phyloP scores from a whole-genome alignment of 148 eudicot species.

The Rhododendron kiyosumense region DNA sequence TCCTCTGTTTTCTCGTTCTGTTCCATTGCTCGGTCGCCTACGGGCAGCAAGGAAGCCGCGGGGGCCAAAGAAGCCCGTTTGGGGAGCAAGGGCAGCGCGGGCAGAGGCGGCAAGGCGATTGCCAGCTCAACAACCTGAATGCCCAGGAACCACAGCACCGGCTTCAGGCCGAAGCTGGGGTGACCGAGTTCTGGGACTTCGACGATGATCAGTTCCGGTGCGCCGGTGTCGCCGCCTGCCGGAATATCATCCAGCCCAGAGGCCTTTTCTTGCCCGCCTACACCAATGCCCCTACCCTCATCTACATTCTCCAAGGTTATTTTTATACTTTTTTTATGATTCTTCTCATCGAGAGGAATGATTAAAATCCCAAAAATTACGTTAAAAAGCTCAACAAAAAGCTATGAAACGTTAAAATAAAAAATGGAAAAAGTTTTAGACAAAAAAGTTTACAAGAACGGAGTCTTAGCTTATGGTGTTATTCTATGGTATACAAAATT shows the following conservation, averaged over 20 bases:
- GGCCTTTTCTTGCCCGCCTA: slow-evolving; percentile 74
- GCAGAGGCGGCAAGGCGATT: slow-evolving; percentile 27
- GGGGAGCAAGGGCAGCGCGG: neutral
- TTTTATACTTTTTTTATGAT: too few species aligned
- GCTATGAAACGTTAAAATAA: too few species aligned
- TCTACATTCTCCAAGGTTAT: slow-evolving; percentile 54
- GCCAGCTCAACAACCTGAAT: slow-evolving; percentile 38
- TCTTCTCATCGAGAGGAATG: too few species aligned
- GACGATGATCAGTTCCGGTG: slow-evolving; percentile 56
- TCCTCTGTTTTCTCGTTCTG: slow-evolving; percentile 27
- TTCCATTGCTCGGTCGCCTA: slow-evolving; percentile 27
- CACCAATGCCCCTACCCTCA: slow-evolving; percentile 42
- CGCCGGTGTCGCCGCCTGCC: slow-evolving; percentile 51
- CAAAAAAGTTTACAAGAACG: too few species aligned
- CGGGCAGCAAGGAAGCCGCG: slow-evolving; percentile 15
- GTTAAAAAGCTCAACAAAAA: too few species aligned
- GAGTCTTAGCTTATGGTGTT: too few species aligned
- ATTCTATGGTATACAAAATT: neutral
- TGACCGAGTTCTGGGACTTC: slow-evolving; percentile 57
- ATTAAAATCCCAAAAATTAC: too few species aligned
- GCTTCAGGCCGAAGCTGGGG: slow-evolving; percentile 55
- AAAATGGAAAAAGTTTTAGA: too few species aligned
- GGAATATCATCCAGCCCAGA: slow-evolving; percentile 41
- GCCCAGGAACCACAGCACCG: slow-evolving; percentile 48
- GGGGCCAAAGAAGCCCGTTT: neutral